These are phyloP conservation scores for Populus alba DNA, from an alignment of 345 rosid genomes.

Conservation along the genomic window DNA sequence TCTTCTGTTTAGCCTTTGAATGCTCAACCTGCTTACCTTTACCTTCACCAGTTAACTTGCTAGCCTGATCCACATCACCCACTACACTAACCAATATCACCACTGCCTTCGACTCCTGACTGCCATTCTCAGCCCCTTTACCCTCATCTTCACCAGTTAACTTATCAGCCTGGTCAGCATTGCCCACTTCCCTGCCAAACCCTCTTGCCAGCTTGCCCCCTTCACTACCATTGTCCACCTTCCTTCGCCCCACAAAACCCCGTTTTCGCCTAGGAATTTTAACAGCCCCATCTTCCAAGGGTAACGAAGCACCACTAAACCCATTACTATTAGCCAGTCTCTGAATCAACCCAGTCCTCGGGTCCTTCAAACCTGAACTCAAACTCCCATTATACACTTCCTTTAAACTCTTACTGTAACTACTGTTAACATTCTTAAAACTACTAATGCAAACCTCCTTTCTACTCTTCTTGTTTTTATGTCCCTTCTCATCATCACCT, in stretches of 20 bases:
- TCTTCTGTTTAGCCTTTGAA: slow-evolving; percentile 38
- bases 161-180: slow-evolving; percentile 35
- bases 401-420: slow-evolving; percentile 42
- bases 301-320: slow-evolving; percentile 41
- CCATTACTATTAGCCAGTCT: slow-evolving; percentile 36
- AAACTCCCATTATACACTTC: slow-evolving; percentile 50
- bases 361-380: slow-evolving; percentile 31
- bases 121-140: slow-evolving; percentile 19
- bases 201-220: not conserved
- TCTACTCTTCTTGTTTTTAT: slow-evolving; percentile 57
- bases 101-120: slow-evolving; percentile 25
- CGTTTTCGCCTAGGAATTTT: slow-evolving; percentile 83
- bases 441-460: slow-evolving; percentile 55
- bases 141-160: slow-evolving; percentile 35
- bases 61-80: slow-evolving; percentile 33
- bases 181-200: slow-evolving; percentile 29
- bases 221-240: slow-evolving; percentile 43
- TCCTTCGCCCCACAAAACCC: slow-evolving; percentile 71
- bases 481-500: slow-evolving; percentile 42
- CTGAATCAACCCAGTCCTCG: slow-evolving; percentile 38
- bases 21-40: slow-evolving; percentile 30
- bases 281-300: slow-evolving; percentile 47
- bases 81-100: slow-evolving; percentile 36
- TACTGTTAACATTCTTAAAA: slow-evolving; percentile 32
- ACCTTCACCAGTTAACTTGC: slow-evolving; percentile 37